phyloP scores from a whole-genome alignment of 768 basidiomycete species.

The Panaeolus papilionaceus region DNA sequence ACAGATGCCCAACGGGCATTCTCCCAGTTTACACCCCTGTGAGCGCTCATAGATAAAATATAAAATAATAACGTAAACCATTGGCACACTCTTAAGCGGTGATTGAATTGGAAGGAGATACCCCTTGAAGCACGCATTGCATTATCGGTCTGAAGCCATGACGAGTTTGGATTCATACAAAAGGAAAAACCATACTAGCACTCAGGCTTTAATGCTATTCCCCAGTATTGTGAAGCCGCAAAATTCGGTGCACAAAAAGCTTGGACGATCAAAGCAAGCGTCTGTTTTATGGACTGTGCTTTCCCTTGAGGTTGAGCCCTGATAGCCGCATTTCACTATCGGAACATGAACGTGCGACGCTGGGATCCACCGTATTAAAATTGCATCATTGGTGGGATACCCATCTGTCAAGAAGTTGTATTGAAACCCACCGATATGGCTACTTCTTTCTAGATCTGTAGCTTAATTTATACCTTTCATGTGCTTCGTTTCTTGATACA shows the following conservation, averaged over 20 bases:
- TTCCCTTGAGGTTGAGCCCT: not conserved
- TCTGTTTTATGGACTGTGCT: not conserved
- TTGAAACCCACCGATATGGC: not conserved
- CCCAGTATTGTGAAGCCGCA: too few relatives aligned
- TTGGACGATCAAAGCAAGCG: not conserved
- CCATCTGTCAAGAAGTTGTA: not conserved
- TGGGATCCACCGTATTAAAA: not conserved
- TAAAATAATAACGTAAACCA: not conserved
- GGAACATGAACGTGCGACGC: not conserved
- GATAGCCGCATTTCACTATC: not conserved
- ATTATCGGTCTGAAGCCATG: not conserved
- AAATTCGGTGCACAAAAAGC: too few relatives aligned
- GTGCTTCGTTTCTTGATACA: not conserved
- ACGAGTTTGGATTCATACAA: too few relatives aligned
- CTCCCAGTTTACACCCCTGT: too few relatives aligned
- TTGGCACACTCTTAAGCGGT: not conserved
- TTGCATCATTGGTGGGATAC: not conserved
- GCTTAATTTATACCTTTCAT: slow-evolving; percentile 1
- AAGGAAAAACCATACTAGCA: too few relatives aligned
- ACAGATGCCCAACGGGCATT: too few relatives aligned
- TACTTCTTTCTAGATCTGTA: not conserved
- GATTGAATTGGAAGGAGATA: not conserved
- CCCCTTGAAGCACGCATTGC: not conserved
- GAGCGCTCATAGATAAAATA: too few relatives aligned
- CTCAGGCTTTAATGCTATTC: too few relatives aligned